Evolutionary conservation across 2,329 filamentous ascomycete genomes (phyloP).

Genomic region (Fusarium chuoi): DNA sequence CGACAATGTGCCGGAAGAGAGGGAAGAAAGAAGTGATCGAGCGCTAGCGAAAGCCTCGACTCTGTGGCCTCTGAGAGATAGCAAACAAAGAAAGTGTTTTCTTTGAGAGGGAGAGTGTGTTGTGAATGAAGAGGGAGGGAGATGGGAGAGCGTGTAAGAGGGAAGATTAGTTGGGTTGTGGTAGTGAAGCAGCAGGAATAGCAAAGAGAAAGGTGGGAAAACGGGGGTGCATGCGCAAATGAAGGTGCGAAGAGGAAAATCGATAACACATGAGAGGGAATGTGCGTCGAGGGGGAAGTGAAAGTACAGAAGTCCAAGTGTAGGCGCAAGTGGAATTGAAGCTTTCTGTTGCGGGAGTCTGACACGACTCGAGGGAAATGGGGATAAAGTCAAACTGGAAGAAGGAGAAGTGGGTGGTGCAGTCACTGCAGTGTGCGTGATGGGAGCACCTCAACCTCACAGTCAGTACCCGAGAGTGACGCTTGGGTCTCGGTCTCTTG

Average conservation of each 20-base stretch:
- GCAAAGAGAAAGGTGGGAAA: constrained; percentile 31
- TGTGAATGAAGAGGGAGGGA: constrained; percentile 36
- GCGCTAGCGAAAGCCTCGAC: constrained; percentile 62
- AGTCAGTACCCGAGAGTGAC: constrained; percentile 25
- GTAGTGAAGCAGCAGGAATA: constrained; percentile 45
- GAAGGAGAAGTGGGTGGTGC: constrained; percentile 32
- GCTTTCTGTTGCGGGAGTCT: constrained; percentile 40
- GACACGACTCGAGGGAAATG: constrained; percentile 38
- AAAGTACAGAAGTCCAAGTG: constrained; percentile 33
- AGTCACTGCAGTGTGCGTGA: constrained; percentile 22
- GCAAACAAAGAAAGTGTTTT: constrained; percentile 34
- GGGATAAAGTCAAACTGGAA: constrained; percentile 42
- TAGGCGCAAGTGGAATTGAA: constrained; percentile 40
- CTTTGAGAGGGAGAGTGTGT: constrained; percentile 40
- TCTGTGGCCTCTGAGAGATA: constrained; percentile 37
- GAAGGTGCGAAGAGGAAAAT: constrained; percentile 42
- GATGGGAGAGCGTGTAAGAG: constrained; percentile 44
- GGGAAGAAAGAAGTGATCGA: constrained; percentile 50
- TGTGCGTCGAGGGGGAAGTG: constrained; percentile 31
- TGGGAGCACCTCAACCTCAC: background rate
- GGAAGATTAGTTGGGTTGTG: constrained; percentile 40
- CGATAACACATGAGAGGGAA: constrained; percentile 28
- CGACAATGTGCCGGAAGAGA: constrained; percentile 33
- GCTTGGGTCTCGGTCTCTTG: constrained; percentile 28
- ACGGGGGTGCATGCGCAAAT: constrained; percentile 38